These are phyloP conservation scores for Talaromyces piceae DNA, from an alignment of 2,329 filamentous ascomycete genomes.

Conservation along the genomic window DNA sequence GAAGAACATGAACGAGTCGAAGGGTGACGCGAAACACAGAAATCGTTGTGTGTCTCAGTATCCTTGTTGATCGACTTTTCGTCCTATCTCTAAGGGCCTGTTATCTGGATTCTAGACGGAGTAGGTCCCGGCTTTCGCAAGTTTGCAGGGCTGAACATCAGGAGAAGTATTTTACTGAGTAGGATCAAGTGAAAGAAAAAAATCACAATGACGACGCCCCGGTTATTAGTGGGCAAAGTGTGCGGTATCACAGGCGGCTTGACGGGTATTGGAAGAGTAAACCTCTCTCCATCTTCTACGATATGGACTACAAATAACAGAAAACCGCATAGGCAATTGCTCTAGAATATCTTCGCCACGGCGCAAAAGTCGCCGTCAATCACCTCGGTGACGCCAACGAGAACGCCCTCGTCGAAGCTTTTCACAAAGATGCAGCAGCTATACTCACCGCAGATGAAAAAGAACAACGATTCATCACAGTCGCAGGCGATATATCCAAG, in stretches of 20 bases:
- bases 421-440: constrained; percentile 36
- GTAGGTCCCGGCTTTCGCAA: too few relatives aligned
- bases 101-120: too few relatives aligned
- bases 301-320: too few relatives aligned
- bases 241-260: constrained; percentile 82
- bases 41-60: too few relatives aligned
- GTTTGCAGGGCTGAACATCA: not conserved
- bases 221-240: constrained; percentile 63
- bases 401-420: constrained; percentile 21
- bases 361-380: constrained; percentile 72
- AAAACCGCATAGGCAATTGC: constrained; percentile 58
- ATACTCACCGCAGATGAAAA: not conserved
- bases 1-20: too few relatives aligned
- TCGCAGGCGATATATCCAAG: constrained; percentile 70
- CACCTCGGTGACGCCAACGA: constrained; percentile 52
- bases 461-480: constrained; percentile 17
- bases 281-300: not conserved
- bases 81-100: too few relatives aligned
- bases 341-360: constrained; percentile 69
- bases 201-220: constrained; percentile 24
- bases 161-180: not conserved
- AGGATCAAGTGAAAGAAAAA: not conserved
- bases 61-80: too few relatives aligned
- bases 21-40: too few relatives aligned
- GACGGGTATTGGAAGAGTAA: constrained; percentile 69